These are phyloP conservation scores for Thalia dealbata DNA, from an alignment of 176 grass and related monocot species.

Conservation along the genomic window DNA sequence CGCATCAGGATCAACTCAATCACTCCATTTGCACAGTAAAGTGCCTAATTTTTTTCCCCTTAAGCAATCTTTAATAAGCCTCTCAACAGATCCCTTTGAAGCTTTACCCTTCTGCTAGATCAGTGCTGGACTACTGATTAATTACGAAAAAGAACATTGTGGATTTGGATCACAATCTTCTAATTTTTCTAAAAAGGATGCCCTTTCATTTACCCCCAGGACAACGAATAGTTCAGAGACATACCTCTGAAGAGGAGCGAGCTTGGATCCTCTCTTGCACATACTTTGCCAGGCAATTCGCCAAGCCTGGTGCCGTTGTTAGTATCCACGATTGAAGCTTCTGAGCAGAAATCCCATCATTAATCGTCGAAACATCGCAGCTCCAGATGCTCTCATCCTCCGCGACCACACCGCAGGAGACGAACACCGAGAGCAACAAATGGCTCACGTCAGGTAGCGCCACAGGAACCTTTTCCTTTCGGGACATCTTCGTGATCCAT, in stretches of 20 bases:
- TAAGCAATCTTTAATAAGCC: no score
- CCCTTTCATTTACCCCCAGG: background rate
- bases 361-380: slow-evolving; percentile 32
- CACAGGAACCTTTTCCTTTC: slow-evolving; percentile 25
- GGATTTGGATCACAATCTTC: no score
- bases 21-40: background rate
- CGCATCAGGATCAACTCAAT: background rate
- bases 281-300: slow-evolving; percentile 45
- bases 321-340: slow-evolving; percentile 61
- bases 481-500: slow-evolving; percentile 4
- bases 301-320: slow-evolving; percentile 38
- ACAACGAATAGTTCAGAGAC: background rate
- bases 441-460: slow-evolving; percentile 51
- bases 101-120: background rate
- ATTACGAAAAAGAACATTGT: background rate
- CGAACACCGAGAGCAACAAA: slow-evolving; percentile 51
- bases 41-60: no score
- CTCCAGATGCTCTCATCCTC: slow-evolving; percentile 49
- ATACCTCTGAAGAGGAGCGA: slow-evolving; percentile 42
- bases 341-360: slow-evolving; percentile 50
- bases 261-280: slow-evolving; percentile 45
- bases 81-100: no score
- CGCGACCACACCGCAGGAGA: slow-evolving; percentile 35
- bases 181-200: background rate
- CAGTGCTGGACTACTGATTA: background rate